Conservation (phyloP, 805 yeast species). For the Wickerhamiella shivajii region DNA sequence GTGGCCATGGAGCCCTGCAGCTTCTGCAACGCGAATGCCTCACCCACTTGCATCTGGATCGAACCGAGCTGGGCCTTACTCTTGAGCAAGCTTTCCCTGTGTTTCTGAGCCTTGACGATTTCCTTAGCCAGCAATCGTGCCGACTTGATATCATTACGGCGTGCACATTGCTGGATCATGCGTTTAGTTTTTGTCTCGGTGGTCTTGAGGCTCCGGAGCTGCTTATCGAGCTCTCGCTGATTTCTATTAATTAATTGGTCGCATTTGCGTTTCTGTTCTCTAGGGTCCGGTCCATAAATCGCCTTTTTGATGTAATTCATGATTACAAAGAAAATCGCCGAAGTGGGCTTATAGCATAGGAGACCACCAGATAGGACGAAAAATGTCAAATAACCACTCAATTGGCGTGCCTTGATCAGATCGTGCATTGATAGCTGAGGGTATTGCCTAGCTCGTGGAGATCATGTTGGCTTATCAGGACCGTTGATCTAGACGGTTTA, state of each 20-base stretch:
- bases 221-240: constrained; percentile 70
- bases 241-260: constrained; percentile 70
- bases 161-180: constrained; percentile 59
- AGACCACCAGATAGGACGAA: no score
- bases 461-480: no score
- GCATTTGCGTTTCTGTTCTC: constrained; percentile 63
- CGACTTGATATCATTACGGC: constrained; percentile 57
- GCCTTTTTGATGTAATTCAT: constrained; percentile 82
- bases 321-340: not conserved
- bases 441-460: no score
- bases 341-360: no score
- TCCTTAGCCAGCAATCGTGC: constrained; percentile 77
- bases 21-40: constrained; percentile 75
- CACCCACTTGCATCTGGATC: constrained; percentile 77
- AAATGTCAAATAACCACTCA: no score
- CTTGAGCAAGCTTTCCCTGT: constrained; percentile 54
- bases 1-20: constrained; percentile 67
- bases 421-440: no score
- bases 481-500: no score
- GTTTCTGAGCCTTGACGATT: constrained; percentile 55
- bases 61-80: constrained; percentile 80
- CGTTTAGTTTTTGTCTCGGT: constrained; percentile 63
- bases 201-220: constrained; percentile 43
- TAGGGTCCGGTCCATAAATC: constrained; percentile 94
- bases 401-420: no score